Base-by-base conservation (phyloP, 306 rosid genomes). In the Rubus parviflorus region DNA sequence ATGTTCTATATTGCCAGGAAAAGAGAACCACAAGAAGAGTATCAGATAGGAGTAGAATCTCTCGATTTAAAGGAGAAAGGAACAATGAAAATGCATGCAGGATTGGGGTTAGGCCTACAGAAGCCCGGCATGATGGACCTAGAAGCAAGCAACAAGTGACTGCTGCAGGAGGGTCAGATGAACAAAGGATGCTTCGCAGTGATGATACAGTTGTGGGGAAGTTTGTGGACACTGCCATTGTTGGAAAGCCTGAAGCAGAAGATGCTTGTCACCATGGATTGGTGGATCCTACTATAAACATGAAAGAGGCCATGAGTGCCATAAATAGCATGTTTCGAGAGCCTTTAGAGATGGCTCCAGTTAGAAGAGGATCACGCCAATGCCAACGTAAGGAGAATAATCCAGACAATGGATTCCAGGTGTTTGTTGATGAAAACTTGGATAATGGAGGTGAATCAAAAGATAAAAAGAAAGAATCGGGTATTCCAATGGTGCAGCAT, bases 251-350 rank as follows among this genome's bases (percentile, higher is more conserved):
- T 69, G 96, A 79, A 82, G 89, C 90, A 64, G 98, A 95, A 87
- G 86, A 92, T 86, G 97, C 93, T 51, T 87, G 97, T 74, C 98
- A 95, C 78, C 93, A 89, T 74, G 97, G 99, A 58, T 77, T 92
- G 79, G 92, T 92, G 48, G 99, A 95, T 81, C 99, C 99, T 58
- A 92, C 99, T 8, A 81, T 95, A 84, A 95, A 95, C 77, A 89
- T 92, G 97, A 95, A 90, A 85, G 97, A 95, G 80, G 99, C 97
- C 23, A 92, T 90, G 92, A 86, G 80, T 80, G 96, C 86, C 80
- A 92, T 95, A 70, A 89, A 92, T 77, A 82, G 87, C 81, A 95
- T 92, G 99, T 95, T 95, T 81, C 80, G 88, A 58, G 93, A 86
- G 75, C 97, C 99, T 67, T 69, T 95, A 66, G 92, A 89, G 76